Evolutionary conservation across 345 rosid genomes (phyloP), one percentile per base, ranked within the genome.

Genomic region (Pugionium cornutum): DNA sequence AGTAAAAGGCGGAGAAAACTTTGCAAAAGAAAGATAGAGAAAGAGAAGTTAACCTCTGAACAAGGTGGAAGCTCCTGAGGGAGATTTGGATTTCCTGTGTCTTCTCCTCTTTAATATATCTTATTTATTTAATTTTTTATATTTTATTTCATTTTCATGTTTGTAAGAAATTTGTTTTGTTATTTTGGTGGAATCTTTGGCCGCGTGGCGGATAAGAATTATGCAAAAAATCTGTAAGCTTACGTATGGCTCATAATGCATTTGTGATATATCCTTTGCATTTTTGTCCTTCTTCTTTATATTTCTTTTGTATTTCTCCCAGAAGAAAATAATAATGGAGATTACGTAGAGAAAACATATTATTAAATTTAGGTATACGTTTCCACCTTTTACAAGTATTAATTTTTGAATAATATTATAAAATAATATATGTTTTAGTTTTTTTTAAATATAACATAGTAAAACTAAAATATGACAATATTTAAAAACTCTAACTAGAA

Each of bases 191-290:
- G 60, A 58, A 36, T 58, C 61, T 70, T 53, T 36, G 53, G 68
- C 44, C 32, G 78, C 83, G 84, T 85, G 88, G 90, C 88, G 74
- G 98, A 89, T 92, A 89, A 92, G 98, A 60, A 70, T 54, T 44
- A 48, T 7, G 32, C 39, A 45, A 62, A 48, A 78, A 66, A 66
- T 65, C 62, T 54, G 9, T 32, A 6, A 18, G n/a, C 29, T 53
- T 67, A 53, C 53, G 68, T 44, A 74, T 74, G 77, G 77, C 52
- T 73, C 57, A 73, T 25, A 59, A 58, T 60, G 68, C 42, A 53
- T 66, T 53, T 33, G 59, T 41, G n/a, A 18, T 56, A 31, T 34
- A 34, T 34, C 8, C 18, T 69, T 53, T 67, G 68, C 41, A 60
- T 39, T 4, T 53, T 53, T 37, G 44, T 4, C 58, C 68, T 33